Evolutionary conservation across 805 yeast genomes (phyloP), one percentile per base, ranked within the genome.

Genomic region (Schwanniomyces yamadae): DNA sequence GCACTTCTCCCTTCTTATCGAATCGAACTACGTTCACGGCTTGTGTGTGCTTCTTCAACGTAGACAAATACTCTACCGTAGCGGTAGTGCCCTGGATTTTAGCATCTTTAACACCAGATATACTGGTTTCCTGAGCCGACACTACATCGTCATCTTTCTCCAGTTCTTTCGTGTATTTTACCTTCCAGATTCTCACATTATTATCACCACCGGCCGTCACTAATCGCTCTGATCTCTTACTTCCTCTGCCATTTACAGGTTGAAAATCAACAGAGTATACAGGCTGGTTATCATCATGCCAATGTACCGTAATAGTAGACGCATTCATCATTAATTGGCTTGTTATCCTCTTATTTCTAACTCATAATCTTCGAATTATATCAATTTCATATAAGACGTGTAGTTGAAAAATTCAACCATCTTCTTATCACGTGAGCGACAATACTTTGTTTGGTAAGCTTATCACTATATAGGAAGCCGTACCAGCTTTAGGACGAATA

Each of bases 201-300:
- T 84, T 85, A 59, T 93, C 99, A 27, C 97, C 97, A 16, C 98
- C 98, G 0, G 88, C 95, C 0, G 98, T 91, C 3, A 82, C 91
- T 23, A 91, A 62, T 33, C 95, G 72, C 15, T 53, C 48, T 0
- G 73, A 53, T 15, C 46, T 20, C 8, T 36, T 29, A 16, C 52
- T 47, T 8, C 41, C 24, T 6, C 27, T 25, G 11, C 19, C 25
- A 11, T 5, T 11, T 10, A 9, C 30, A 1, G 80, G 80, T 52
- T 84, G 90, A 54, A 81, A 78, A 40, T 76, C 75, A 2, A 80
- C 71, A 13, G 82, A 72, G 51, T 84, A 85, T 2, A 85, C 81
- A 0, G 95, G 91, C 49, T 78, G 80, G 27, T 77, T 80, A 39
- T 80, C 83, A 40, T 84, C 82, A 50, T 81, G 88, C 88, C 88